Percentiles rank a stretch among this genome's conserved stretches.
phyloP scores from a whole-genome alignment of 768 basidiomycete species.

The Boletus rex-veris region DNA sequence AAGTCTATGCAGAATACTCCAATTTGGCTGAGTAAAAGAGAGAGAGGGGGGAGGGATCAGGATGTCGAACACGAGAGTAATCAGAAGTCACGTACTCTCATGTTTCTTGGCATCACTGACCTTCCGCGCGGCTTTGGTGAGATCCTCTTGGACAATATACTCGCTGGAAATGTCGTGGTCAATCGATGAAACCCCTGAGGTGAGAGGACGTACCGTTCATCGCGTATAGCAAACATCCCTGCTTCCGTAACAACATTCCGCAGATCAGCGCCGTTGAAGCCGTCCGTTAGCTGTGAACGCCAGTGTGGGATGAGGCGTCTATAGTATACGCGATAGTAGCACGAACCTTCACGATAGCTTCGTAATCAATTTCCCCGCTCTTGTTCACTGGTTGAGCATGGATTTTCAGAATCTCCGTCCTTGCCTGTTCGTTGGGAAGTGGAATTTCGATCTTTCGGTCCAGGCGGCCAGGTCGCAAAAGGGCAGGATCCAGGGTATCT shows the following conservation, averaged over 20 bases:
- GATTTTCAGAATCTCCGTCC: constrained; percentile 96
- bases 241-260: constrained; percentile 94
- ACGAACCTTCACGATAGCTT: constrained; percentile 90
- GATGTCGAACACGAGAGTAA: not conserved
- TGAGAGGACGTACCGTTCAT: constrained; percentile 65
- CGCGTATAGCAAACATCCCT: constrained; percentile 98
- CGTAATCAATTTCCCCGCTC: constrained; percentile 93
- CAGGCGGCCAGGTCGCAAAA: constrained; percentile 91
- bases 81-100: constrained; percentile 63
- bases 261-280: constrained; percentile 95
- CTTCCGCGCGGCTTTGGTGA: constrained; percentile 94
- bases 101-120: constrained; percentile 97
- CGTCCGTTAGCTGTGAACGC: constrained; percentile 66
- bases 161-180: constrained; percentile 47
- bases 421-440: constrained; percentile 94
- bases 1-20: constrained; percentile 40
- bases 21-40: constrained; percentile 34
- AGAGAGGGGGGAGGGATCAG: not conserved
- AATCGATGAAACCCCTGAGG: not conserved
- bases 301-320: not conserved
- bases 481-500: constrained; percentile 95
- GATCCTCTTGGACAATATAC: constrained; percentile 90
- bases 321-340: not conserved
- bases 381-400: constrained; percentile 94
- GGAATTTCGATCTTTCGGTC: constrained; percentile 99